Base-by-base conservation (phyloP, 139 green algal species). In the Asterochloris erici region DNA sequence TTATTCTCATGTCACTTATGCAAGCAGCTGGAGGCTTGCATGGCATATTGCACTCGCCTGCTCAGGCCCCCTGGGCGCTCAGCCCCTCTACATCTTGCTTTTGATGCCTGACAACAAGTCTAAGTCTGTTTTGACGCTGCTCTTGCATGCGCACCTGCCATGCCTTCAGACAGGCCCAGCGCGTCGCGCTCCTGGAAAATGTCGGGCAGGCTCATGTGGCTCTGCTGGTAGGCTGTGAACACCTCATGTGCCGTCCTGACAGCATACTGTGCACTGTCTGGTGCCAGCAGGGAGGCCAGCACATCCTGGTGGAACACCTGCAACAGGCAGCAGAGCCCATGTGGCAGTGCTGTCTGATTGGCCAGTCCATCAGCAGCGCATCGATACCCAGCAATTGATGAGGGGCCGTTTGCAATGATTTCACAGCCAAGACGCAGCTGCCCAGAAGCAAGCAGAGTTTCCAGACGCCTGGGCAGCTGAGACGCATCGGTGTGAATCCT, bases 261-360 rank as follows among this genome's bases (percentile, higher is more conserved):
- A 68, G 79, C 79, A 77, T 83, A 77, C 79, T 83, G 79, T 0
- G 79, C 68, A 16, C 63, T 74, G 61, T 73, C 63, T 27, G 78
- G 63, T 28, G 63, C 78, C 78, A 82, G n/a, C 63, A 82, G 63
- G 11, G 63, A 74, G 47, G 63, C 63, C 27, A 82, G 26, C 63
- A 74, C 78, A n/a, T 82, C 78, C 28, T 82, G 78, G 27, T 80
- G 76, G 68, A 80, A 80, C 12, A 80, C 76, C 76, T 80, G 24
- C 60, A 26, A 17, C 63, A 1, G 13, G 15, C 14, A n/a, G 16
- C 27, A 78, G 24, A 78, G 10, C 17, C 19, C 38, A 54, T 75
- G 16, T 54, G 38, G 38, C 38, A 54, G 38, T 54, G 38, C 38
- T 6, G 38, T 54, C 38, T 54, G 38, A 54, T 54, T 54, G 38